A percentile compares a stretch with the other conserved stretches of the same genome.
phyloP scores from a whole-genome alignment of 345 rosid genomes.

The Crucihimalaya himalaica region DNA sequence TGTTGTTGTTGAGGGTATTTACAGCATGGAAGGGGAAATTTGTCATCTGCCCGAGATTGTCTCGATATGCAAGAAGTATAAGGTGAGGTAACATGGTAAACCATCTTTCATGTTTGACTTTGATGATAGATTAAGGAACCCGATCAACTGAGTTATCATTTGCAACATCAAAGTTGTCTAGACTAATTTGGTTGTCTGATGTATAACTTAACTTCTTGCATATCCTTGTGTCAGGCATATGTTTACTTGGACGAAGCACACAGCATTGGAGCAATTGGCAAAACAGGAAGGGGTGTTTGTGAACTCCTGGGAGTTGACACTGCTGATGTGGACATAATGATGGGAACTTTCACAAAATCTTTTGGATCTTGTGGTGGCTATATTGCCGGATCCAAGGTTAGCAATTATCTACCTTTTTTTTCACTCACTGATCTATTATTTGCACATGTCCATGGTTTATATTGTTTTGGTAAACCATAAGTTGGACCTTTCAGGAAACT shows the following conservation, averaged over 20 bases:
- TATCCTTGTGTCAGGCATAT: constrained; percentile 60
- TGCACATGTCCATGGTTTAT: background rate
- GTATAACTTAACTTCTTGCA: background rate
- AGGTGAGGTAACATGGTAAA: constrained; percentile 49
- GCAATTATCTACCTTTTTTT: background rate
- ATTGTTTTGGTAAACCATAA: background rate
- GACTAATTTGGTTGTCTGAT: constrained; percentile 15
- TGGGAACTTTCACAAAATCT: constrained; percentile 99
- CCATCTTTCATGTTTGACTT: background rate
- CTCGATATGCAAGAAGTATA: constrained; percentile 88
- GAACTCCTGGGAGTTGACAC: constrained; percentile 93
- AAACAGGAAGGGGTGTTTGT: constrained; percentile 93
- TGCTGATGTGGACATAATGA: constrained; percentile 92
- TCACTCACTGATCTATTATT: background rate
- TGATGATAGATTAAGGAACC: constrained; percentile 1
- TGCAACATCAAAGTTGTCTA: constrained; percentile 5
- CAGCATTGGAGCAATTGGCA: constrained; percentile 97
- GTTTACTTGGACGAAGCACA: constrained; percentile 95
- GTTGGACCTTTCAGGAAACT: background rate
- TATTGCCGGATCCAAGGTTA: constrained; percentile 94
- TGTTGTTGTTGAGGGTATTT: constrained; percentile 86
- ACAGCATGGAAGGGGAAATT: constrained; percentile 96
- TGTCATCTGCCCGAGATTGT: constrained; percentile 91
- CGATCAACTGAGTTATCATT: background rate
- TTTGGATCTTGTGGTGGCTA: constrained; percentile 98